Evolutionary conservation across 495 filamentous ascomycete genomes (phyloP), one percentile per base, ranked within the genome.

Genomic region (Stereocaulon alpinum): DNA sequence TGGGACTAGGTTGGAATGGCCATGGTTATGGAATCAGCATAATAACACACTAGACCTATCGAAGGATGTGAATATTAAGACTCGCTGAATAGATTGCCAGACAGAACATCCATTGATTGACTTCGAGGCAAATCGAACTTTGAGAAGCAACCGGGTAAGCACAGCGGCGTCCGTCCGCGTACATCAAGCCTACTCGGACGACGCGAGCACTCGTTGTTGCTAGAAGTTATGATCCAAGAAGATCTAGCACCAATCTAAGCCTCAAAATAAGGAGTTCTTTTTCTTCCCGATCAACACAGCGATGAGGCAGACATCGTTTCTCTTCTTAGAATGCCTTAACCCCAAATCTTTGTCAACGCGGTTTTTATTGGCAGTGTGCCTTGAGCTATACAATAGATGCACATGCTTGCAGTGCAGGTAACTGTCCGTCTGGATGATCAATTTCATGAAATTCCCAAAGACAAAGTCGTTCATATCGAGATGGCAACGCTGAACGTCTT

Each of bases 21-120:
- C 0, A 66, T 57, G 66, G 61, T 69, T 6, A 67, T 67, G 63
- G 63, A 60, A 10, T 45, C 62, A 57, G 71, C 55, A 66, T 69
- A 49, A 66, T 64, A 43, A 55, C 68, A 1, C 61, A 66, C 44
- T 66, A 63, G 60, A 37, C 34, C 34, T 37, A 10, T 37, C 18
- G 11, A 20, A 7, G 32, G 58, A 29, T 50, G 60, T 22, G 69
- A 61, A 64, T 67, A 44, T 61, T 68, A 27, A 3, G 65, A 65
- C 48, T 12, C 51, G 62, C 24, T 69, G 67, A 65, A 49, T 65
- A 4, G 65, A 69, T 41, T n/a, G 44, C 5, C 55, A 61, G 37
- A 65, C 55, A 4, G 55, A 44, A 22, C 30, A 63, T 34, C 57
- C 65, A 3, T 42, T 69, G 0, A 17, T 20, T 4, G 67, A 69